Base-by-base conservation (phyloP, 2,329 filamentous ascomycete genomes). In the Penicillium thymicola region DNA sequence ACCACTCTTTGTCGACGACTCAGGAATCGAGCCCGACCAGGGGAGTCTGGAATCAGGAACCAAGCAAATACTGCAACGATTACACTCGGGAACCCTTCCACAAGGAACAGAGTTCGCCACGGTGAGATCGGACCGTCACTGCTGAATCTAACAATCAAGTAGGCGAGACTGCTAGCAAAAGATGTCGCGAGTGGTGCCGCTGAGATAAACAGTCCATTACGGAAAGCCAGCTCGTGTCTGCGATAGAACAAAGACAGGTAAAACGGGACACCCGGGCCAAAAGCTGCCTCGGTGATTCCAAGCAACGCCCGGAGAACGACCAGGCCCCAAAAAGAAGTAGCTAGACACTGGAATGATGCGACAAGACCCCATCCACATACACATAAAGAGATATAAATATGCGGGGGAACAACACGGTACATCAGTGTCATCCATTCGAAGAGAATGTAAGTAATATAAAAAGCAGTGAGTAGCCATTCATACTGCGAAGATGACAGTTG, bases 181-280 rank as follows among this genome's bases (percentile, higher is more conserved):
- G 81, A 83, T 9, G 82, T 82, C 34, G 84, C 84, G 34, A 86
- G 70, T 0, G 84, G 83, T 7, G 83, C 83, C 0, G 84, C 92
- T 0, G 90, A 92, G 52, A 97, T 87, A 74, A 96, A 95, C 2
- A 96, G 81, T 23, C 91, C 92, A 0, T 89, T 94, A 37, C 92
- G 81, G 59, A 94, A 88, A 0, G 92, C 93, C 34, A 97, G 78
- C 72, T 97, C 93, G 45, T 85, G 76, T 7, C 83, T 75, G 14
- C 78, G 79, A 68, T 83, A 87, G 74, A 88, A 87, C 65, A 86
- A 82, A 0, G 83, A 85, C 9, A 88, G 71, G 59, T 85, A 87
- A 66, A 86, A 86, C 0, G 85, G 85, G 0, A 87, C 80, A 5
- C 85, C 85, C 0, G 85, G 83, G 1, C 80, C 79, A 64, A 87